phyloP scores from a whole-genome alignment of 148 eudicot genomes.

The Dianthus caryophyllus region DNA sequence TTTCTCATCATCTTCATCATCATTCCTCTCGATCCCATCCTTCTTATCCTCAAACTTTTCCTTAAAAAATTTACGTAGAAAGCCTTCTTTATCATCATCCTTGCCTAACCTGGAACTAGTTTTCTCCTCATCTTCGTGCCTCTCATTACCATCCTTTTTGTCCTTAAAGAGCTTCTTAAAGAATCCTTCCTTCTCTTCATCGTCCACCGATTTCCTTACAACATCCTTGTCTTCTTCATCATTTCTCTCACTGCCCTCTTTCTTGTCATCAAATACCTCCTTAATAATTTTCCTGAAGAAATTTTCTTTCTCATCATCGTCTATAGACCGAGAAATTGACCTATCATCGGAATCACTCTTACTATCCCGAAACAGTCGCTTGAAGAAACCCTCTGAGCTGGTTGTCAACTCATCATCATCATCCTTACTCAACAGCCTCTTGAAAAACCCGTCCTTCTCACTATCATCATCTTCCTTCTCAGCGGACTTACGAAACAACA shows the following conservation, averaged over 20 bases:
- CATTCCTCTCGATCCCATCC: conserved; percentile 39
- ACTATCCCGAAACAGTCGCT: conserved; percentile 87
- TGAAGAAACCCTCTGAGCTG: conserved; percentile 88
- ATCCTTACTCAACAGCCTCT: conserved; percentile 69
- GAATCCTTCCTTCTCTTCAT: conserved; percentile 50
- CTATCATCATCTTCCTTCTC: conserved; percentile 77
- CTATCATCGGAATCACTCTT: conserved; percentile 72
- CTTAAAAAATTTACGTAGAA: conserved; percentile 41
- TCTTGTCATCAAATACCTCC: conserved; percentile 41
- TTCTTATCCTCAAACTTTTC: conserved; percentile 41
- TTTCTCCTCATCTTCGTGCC: conserved; percentile 45
- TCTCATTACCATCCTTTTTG: conserved; percentile 62
- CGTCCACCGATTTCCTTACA: conserved; percentile 31
- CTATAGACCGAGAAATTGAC: conserved; percentile 42
- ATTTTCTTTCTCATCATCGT: conserved; percentile 63
- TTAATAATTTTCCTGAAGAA: conserved; percentile 43
- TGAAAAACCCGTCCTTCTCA: conserved; percentile 90
- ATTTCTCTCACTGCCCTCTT: conserved; percentile 30
- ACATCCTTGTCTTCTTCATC: conserved; percentile 31
- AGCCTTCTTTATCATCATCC: conserved; percentile 43
- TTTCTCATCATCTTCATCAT: conserved; percentile 66
- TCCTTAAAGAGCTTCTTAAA: conserved; percentile 75
- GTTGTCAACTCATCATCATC: conserved; percentile 68
- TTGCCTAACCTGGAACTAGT: conserved; percentile 32
- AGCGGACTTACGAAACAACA: conserved; percentile 71